phyloP scores from a whole-genome alignment of 2,329 filamentous ascomycete genomes.

The Pseudogymnoascus sp. region DNA sequence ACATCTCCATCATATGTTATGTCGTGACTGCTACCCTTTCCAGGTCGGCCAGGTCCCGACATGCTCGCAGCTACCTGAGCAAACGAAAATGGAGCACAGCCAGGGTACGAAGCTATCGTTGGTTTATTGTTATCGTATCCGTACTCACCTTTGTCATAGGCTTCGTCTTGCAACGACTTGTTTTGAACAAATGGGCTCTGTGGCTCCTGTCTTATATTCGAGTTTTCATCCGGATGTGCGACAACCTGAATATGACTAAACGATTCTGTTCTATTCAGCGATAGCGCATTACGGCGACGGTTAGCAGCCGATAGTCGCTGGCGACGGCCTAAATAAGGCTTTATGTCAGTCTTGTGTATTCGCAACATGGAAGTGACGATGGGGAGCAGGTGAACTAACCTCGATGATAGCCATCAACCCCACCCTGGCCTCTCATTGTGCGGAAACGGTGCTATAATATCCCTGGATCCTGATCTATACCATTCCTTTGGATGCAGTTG shows the following conservation, averaged over 20 bases:
- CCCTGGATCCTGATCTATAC: not conserved
- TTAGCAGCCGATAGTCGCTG: not conserved
- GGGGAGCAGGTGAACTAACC: not conserved
- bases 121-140: not conserved
- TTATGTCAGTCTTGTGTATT: not conserved
- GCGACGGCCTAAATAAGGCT: not conserved
- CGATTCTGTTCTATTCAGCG: slow-evolving; percentile 1
- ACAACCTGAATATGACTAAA: slow-evolving; percentile 3
- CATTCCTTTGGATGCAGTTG: not conserved
- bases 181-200: not conserved
- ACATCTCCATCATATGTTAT: not conserved
- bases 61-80: slow-evolving; percentile 1
- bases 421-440: not conserved
- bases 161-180: slow-evolving; percentile 3
- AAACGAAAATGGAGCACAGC: not conserved
- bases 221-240: not conserved
- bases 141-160: not conserved
- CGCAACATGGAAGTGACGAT: not conserved
- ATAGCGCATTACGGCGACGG: not conserved
- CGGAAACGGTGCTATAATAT: not conserved
- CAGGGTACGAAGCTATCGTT: not conserved
- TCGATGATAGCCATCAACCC: slow-evolving; percentile 1
- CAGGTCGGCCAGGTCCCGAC: not conserved
- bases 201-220: not conserved
- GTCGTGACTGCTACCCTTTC: not conserved